Conservation (phyloP, 2,329 filamentous ascomycete species). For the Aspergillus costaricaensis region DNA sequence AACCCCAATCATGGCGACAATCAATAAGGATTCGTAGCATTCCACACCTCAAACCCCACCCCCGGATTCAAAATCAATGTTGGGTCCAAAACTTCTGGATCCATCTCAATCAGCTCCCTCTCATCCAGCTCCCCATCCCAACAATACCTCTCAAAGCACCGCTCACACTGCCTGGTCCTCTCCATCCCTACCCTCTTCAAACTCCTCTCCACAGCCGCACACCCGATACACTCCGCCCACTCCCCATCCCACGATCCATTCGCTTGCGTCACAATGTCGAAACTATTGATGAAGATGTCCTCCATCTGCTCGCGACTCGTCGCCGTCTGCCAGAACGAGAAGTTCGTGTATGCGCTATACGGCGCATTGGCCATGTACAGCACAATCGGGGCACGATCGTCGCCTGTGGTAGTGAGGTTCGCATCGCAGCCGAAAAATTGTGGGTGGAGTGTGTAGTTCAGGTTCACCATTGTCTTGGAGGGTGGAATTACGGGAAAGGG, state of each 20-base stretch:
- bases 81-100: not conserved
- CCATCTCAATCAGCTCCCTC: not conserved
- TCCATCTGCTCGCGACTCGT: not conserved
- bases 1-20: too few species aligned
- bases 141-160: not conserved
- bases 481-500: not conserved
- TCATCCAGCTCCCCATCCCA: not conserved
- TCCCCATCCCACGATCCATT: not conserved
- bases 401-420: not conserved
- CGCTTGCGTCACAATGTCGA: not conserved
- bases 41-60: not conserved
- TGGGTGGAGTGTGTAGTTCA: not conserved
- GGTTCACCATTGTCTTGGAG: not conserved
- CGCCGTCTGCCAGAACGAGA: not conserved
- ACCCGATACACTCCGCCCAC: not conserved
- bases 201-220: not conserved
- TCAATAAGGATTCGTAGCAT: not conserved
- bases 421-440: not conserved
- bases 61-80: not conserved
- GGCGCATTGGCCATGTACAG: not conserved
- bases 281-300: not conserved
- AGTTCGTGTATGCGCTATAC: conserved; percentile 1
- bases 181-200: not conserved
- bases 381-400: not conserved
- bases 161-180: not conserved